Conservation (phyloP, 1,139 yeast species). For the Suhomyces anneliseae region DNA sequence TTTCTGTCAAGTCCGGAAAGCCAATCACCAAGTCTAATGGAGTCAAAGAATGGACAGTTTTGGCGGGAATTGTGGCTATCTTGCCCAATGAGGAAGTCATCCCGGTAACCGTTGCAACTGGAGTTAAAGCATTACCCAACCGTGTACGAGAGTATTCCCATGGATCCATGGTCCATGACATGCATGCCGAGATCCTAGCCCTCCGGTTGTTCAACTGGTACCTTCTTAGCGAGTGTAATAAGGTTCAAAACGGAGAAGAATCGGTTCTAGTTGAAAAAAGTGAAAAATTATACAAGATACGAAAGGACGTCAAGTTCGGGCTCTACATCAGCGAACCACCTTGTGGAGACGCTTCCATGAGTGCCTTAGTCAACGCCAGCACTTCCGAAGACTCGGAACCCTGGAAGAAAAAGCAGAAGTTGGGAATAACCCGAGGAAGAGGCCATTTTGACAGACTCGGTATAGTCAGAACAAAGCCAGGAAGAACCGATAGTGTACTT, state of each 20-base stretch:
- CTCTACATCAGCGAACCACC: slow-evolving; percentile 80
- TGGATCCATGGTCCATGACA: slow-evolving; percentile 75
- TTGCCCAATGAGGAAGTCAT: slow-evolving; percentile 19
- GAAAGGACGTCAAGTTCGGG: slow-evolving; percentile 43
- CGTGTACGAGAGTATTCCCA: slow-evolving; percentile 35
- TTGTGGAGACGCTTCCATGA: slow-evolving; percentile 88
- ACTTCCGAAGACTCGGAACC: slow-evolving; percentile 11
- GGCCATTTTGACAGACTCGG: slow-evolving; percentile 59
- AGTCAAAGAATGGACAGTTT: slow-evolving; percentile 75
- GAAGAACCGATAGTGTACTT: slow-evolving; percentile 70
- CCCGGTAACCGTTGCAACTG: slow-evolving; percentile 67
- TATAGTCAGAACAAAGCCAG: slow-evolving; percentile 85
- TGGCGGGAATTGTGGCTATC: slow-evolving; percentile 69
- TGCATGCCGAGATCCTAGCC: slow-evolving; percentile 84
- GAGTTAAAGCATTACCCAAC: slow-evolving; percentile 77
- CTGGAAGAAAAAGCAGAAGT: slow-evolving; percentile 12
- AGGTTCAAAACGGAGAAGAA: slow-evolving; percentile 5
- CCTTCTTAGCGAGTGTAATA: slow-evolving; percentile 29
- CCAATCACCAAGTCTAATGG: slow-evolving; percentile 65
- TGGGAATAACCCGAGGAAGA: slow-evolving; percentile 53
- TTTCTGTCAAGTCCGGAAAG: slow-evolving; percentile 43
- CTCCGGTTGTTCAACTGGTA: slow-evolving; percentile 64
- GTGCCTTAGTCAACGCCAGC: slow-evolving; percentile 14
- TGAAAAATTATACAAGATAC: slow-evolving; percentile 26
- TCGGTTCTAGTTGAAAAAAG: slow-evolving; percentile 22